These are phyloP conservation scores for Enteropsectra breve DNA, from an alignment of 371 early-diverging fungal species.

Conservation along the genomic window DNA sequence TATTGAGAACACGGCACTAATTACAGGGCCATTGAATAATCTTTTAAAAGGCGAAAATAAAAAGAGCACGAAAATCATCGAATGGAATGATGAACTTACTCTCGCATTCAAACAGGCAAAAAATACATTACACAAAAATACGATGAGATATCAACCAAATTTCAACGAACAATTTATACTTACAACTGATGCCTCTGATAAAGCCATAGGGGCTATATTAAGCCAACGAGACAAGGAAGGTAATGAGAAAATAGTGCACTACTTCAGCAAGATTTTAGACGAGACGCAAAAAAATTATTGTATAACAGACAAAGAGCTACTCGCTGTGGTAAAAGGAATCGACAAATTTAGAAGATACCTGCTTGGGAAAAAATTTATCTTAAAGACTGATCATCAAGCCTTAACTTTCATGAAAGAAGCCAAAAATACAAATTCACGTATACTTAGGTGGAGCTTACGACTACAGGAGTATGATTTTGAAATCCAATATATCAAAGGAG, in stretches of 20 bases:
- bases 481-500: not conserved
- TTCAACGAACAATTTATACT: conserved; percentile 29
- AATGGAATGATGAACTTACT: conserved; percentile 15
- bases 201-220: conserved; percentile 40
- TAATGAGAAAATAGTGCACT: conserved; percentile 9
- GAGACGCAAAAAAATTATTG: conserved; percentile 24
- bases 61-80: not conserved
- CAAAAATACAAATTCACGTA: not conserved
- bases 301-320: conserved; percentile 45
- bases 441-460: not conserved
- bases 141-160: conserved; percentile 21
- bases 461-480: conserved; percentile 2
- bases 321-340: conserved; percentile 29
- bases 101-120: not conserved
- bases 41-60: conserved; percentile 7
- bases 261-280: conserved; percentile 27
- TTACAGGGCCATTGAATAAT: conserved; percentile 3
- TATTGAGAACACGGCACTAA: conserved; percentile 7
- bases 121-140: conserved; percentile 1
- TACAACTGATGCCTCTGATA: conserved; percentile 37
- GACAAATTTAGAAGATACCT: conserved; percentile 41
- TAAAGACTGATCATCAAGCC: conserved; percentile 50
- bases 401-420: conserved; percentile 19
- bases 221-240: conserved; percentile 22
- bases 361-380: conserved; percentile 32